Evolutionary conservation across 2,329 filamentous ascomycete genomes (phyloP).

Genomic region (Paracoccidioides brasiliensis): DNA sequence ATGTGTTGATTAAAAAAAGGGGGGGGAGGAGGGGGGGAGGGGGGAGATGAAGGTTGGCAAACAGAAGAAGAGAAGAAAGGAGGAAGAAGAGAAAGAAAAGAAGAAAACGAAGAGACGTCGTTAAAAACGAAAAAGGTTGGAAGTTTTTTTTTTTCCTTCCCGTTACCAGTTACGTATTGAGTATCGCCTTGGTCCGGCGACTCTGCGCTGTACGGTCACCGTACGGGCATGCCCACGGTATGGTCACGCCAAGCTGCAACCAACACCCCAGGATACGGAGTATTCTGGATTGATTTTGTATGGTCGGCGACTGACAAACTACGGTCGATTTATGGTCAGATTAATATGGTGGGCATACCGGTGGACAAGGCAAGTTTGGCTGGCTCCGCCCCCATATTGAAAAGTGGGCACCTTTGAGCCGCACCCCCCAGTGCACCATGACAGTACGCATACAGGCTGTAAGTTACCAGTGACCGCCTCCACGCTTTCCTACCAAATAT

Average conservation of each 20-base stretch:
- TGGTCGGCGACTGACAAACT: no score
- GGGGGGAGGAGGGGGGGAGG: no score
- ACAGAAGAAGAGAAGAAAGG: constrained; percentile 3
- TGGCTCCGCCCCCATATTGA: neutral
- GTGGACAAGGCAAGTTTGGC: no score
- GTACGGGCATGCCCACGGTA: neutral
- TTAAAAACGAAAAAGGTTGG: neutral
- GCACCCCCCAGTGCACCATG: neutral
- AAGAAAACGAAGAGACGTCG: neutral
- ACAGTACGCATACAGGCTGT: neutral
- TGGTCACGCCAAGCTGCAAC: neutral
- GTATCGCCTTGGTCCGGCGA: neutral
- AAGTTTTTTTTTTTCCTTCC: neutral
- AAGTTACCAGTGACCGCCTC: neutral
- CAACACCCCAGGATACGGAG: neutral
- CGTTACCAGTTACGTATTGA: neutral
- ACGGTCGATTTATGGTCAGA: no score
- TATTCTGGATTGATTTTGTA: no score
- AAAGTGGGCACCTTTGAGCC: neutral
- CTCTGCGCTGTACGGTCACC: neutral
- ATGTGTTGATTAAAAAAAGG: constrained; percentile 2
- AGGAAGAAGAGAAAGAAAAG: constrained; percentile 2
- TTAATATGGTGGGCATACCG: no score
- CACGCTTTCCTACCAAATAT: neutral
- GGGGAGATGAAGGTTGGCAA: constrained; percentile 5